Evolutionary conservation across 257 asterid genomes (phyloP), one percentile per base, ranked within the genome.

Genomic region (Pogostemon cablin): DNA sequence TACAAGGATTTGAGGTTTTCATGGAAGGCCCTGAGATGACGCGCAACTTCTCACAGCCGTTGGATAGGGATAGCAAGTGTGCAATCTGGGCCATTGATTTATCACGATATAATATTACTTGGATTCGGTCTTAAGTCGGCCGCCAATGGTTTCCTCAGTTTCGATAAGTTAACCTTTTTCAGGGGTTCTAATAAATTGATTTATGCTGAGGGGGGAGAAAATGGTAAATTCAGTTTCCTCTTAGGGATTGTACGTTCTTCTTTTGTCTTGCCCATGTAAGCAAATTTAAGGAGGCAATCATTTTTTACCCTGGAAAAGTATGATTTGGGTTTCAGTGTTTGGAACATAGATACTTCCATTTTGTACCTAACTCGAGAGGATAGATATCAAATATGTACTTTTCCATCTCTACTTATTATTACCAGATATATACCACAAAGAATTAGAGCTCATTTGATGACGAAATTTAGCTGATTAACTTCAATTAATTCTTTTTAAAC

Each of bases 21-120:
- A 77, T 75, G 83, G 88, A 81, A 75, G 69, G 86, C 90, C 86
- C 80, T 80, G 84, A 68, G 80, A 76, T 68, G 80, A 86, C 76
- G 83, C 67, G 72, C 56, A 63, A 37, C 17, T 59, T 15, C 80
- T 68, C 42, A 6, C 9, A 60, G 65, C 85, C 90, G 82, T 87
- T 66, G 54, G 92, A 87, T 87, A 0, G 1, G 43, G 32, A 4
- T 3, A 39, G 50, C 54, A 9, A 40, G 56, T 50, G 25, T 5
- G 3, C 9, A 3, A 75, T 82, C 72, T 78, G 25, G 9, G 8
- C 82, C 90, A 83, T 84, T 38, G 37, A 37, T 65, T 42, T 4
- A 25, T 25, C 32, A 25, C 0, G 62, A 44, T 56, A 40, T 32
- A 17, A 15, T 55, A 17, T 32, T 49, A 40, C 39, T 62, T 62